Evolutionary conservation across 305 asterid species (phyloP), one percentile per base, ranked within the genome.

Genomic region (Plantago coronopus): DNA sequence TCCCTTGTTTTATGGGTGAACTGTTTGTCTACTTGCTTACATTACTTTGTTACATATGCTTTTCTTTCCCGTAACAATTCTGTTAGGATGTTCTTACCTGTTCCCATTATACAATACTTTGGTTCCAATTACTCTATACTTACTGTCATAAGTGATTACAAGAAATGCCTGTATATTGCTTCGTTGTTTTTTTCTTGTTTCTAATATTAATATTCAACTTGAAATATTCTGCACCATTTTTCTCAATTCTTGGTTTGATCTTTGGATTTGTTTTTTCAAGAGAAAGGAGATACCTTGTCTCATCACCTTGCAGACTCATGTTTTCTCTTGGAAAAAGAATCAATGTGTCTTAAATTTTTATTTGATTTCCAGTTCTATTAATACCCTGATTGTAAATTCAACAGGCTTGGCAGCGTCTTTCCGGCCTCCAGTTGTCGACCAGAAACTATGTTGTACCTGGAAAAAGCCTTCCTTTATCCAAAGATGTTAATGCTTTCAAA

Each of bases 331-430:
- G 40, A 34, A 34, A 6, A 15, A 21, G 17, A 50, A 23, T 2
- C 25, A 18, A 53, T 53, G 2, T 23, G 25, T n/a, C 57, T 38
- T 16, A 57, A 59, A 48, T 40, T 20, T 13, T 61, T 43, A 43
- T 19, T 64, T 69, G 61, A 23, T 51, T 59, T 48, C 22, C 44
- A 18, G 38, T 54, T 50, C 46, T 51, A 65, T 17, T 68, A 58
- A 59, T 56, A 42, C 59, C 59, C 66, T 45, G 48, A 54, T 37
- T 63, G 72, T 66, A 67, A n/a, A 69, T 23, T 74, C 29, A 34
- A 71, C 95, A 93, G 99, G 96, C 97, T 54, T 93, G 96, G 99
- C 74, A 83, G 78, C 70, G 71, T 68, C 88, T 87, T 66, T 83
- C 91, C 29, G 75, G 63, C 73, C 80, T 87, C 62, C 81, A 83